Base-by-base conservation (phyloP, 768 basidiomycete genomes). In the Pulveroboletus sp. region DNA sequence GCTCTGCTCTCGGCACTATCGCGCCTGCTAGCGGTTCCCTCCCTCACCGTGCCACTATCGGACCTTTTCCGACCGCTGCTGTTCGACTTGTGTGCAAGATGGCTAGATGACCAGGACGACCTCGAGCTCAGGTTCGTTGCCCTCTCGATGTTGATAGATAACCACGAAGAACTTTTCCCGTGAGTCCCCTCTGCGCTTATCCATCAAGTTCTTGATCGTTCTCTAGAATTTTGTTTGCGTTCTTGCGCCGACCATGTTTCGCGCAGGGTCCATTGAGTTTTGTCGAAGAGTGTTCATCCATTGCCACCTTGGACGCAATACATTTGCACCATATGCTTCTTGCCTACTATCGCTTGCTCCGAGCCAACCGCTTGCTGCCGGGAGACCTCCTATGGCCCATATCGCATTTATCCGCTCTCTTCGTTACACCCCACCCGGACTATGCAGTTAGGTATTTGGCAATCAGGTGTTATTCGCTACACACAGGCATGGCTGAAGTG, bases 311-410 rank as follows among this genome's bases (percentile, higher is more conserved):
- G 41, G 74, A 83, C 31, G 46, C 65, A 6, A 59, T 61, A 17
- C 74, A 76, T n/a, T 68, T 93, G 12, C 89, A 93, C 20, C 73
- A 74, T 43, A 65, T 87, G 0, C 76, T 96, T 27, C 73, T 95
- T 37, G 80, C 88, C 1, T 90, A 93, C 60, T 88, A 88, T 62
- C 84, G 93, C 32, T 76, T 95, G 42, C 73, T 93, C 16, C 76
- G 78, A 61, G 82, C 82, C 20, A 92, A 89, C 63, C 81, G 82
- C 14, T 72, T 81, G 53, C 75, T 93, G 17, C 84, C 90, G 3
- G 51, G 61, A 14, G 69, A 78, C 14, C 68, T 83, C n/a, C 59
- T 68, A 29, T 95, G 93, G 92, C 64, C 80, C 3, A 45, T 71
- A 13, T 61, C 68, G 1, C 65, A 72, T 6, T 65, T 84, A 10